Percentiles rank a stretch among this genome's conserved stretches.
Evolutionary conservation across 177 flowering plant species (phyloP).

Genomic region (Tripterygium wilfordii): DNA sequence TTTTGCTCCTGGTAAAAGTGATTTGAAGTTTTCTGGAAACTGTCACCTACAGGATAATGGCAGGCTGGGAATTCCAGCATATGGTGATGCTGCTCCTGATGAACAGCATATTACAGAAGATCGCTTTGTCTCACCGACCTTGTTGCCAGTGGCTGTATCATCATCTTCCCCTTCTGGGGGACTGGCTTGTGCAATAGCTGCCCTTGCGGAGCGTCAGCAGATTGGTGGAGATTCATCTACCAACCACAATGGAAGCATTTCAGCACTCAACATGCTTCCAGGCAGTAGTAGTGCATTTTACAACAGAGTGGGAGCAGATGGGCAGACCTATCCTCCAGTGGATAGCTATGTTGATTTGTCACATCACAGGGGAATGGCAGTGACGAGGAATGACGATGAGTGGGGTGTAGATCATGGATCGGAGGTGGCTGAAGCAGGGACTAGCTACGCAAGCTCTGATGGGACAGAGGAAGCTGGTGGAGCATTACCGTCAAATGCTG

Average conservation of each 20-base stretch:
- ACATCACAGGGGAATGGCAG: slow-evolving; percentile 26
- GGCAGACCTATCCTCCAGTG: slow-evolving; percentile 24
- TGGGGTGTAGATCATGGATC: slow-evolving; percentile 52
- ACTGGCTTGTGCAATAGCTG: slow-evolving; percentile 90
- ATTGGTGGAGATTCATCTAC: slow-evolving; percentile 36
- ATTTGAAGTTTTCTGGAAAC: too few relatives aligned
- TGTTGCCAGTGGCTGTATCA: slow-evolving; percentile 25
- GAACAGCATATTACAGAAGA: slow-evolving; percentile 28
- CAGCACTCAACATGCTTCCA: slow-evolving; percentile 26
- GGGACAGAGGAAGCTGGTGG: slow-evolving; percentile 24
- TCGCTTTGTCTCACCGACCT: slow-evolving; percentile 21
- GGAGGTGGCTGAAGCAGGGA: slow-evolving; percentile 58
- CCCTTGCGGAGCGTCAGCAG: slow-evolving; percentile 85
- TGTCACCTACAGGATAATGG: slow-evolving; percentile 61
- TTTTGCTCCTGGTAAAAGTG: too few relatives aligned
- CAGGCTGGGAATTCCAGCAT: slow-evolving; percentile 19
- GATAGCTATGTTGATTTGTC: slow-evolving; percentile 30
- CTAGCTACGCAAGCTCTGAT: slow-evolving; percentile 58
- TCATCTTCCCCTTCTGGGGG: slow-evolving; percentile 84
- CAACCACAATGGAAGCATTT: slow-evolving; percentile 14
- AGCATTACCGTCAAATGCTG: slow-evolving; percentile 14
- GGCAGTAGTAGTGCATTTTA: slow-evolving; percentile 21
- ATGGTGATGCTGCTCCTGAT: slow-evolving; percentile 23
- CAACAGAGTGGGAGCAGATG: slow-evolving; percentile 17
- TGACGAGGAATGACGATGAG: slow-evolving; percentile 38